Percentiles rank a stretch among this genome's conserved stretches.
Conservation (phyloP, 2,329 filamentous ascomycete genomes). For the Calonectria hongkongensis region DNA sequence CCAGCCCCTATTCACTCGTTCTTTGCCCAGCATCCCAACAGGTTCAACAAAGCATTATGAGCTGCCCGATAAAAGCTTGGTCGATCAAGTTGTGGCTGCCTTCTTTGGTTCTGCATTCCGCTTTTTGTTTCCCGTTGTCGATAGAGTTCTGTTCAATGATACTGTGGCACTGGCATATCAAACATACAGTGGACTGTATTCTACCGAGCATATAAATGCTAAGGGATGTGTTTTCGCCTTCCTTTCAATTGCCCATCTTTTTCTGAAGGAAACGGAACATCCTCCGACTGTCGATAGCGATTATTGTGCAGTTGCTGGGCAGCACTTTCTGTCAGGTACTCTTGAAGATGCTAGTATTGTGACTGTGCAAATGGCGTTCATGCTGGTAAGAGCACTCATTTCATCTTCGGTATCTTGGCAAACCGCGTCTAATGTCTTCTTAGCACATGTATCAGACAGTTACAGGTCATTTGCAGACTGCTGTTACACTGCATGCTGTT, state of each 20-base stretch:
- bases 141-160: not conserved
- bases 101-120: not conserved
- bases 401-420: too few relatives aligned
- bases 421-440: not conserved
- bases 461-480: not conserved
- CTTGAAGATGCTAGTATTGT: not conserved
- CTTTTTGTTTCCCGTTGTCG: not conserved
- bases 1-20: not conserved
- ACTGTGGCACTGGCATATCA: not conserved
- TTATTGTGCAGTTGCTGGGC: not conserved
- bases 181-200: not conserved
- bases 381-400: not conserved
- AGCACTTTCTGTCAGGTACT: not conserved
- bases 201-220: not conserved
- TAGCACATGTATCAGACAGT: not conserved
- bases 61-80: not conserved
- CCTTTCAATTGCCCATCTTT: conserved; percentile 6
- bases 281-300: not conserved
- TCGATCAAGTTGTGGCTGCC: not conserved
- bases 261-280: not conserved
- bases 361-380: not conserved
- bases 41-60: not conserved
- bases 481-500: not conserved
- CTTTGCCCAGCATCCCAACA: not conserved
- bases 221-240: not conserved